Evolutionary conservation across 176 grass and related monocot genomes (phyloP), one percentile per base, ranked within the genome.

Genomic region (Zoysia pacifica): DNA sequence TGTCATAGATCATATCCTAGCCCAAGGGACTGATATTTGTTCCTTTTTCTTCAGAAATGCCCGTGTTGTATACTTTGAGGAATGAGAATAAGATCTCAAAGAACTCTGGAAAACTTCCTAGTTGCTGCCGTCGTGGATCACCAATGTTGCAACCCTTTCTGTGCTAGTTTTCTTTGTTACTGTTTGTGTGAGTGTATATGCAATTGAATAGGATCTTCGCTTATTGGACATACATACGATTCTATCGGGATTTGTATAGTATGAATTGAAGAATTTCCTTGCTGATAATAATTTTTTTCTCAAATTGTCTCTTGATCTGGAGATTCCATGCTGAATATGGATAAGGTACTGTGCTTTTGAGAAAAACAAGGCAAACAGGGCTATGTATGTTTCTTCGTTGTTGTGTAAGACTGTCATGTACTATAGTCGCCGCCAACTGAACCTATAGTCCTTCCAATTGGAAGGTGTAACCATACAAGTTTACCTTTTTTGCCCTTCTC

Each of bases 51-150:
- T 58, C 82, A 89, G 87, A 85, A 74, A 38, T 89, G 87, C 53
- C 56, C 72, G 56, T 89, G 87, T 15, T 89, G 87, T 70, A 89
- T 89, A 77, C 82, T 89, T 48, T 89, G 72, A 89, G 65, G 60
- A 65, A 46, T 4, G 77, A 55, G 12, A 10, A 72, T 59, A 75
- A 3, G 14, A 47, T 46, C 19, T 62, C 44, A 53, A 3, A 71
- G 59, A 77, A 9, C 65, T 77, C 36, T 65, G 77, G 67, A 59
- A 15, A 85, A 45, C 28, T 70, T 84, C 56, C 42, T 80, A 38
- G 8, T 9, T 67, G 35, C 58, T 76, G 47, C 65, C 46, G 18
- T 7, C 76, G 56, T 19, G 8, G 52, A 85, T 77, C 62, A 59
- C 5, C 54, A 20, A 76, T 73, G 59, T 61, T 66, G 67, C 16